Percentiles rank a stretch among this genome's conserved stretches.
Evolutionary conservation across 2,329 filamentous ascomycete species (phyloP).

Genomic region (Fusarium staphyleae): DNA sequence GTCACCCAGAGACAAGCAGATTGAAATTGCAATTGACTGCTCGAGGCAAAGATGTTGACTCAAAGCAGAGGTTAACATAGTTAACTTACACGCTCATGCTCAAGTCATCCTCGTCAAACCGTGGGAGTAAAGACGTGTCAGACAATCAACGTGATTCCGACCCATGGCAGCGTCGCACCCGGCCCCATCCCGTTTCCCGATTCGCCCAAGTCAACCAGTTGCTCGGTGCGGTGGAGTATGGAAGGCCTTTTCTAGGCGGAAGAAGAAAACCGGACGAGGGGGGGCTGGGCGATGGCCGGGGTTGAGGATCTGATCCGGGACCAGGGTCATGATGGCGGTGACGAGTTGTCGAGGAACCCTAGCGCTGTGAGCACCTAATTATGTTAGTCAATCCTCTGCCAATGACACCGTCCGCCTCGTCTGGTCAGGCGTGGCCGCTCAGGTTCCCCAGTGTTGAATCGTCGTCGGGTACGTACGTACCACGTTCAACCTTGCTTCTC

Average conservation of each 20-base stretch:
- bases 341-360: slow-evolving; percentile 9
- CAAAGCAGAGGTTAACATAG: background rate
- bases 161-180: slow-evolving; percentile 30
- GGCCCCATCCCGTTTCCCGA: slow-evolving; percentile 26
- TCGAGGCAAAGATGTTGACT: background rate
- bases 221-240: slow-evolving; percentile 37
- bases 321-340: slow-evolving; percentile 20
- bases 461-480: slow-evolving; percentile 24
- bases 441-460: slow-evolving; percentile 10
- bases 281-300: slow-evolving; percentile 16
- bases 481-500: slow-evolving; percentile 27
- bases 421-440: slow-evolving; percentile 15
- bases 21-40: too few species aligned
- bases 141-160: slow-evolving; percentile 22
- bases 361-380: slow-evolving; percentile 12
- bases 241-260: slow-evolving; percentile 5
- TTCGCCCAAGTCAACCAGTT: slow-evolving; percentile 38
- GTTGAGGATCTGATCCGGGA: slow-evolving; percentile 38
- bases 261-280: slow-evolving; percentile 5
- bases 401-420: slow-evolving; percentile 33
- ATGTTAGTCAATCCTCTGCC: slow-evolving; percentile 5
- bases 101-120: background rate
- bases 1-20: background rate
- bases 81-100: background rate
- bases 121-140: background rate